Evolutionary conservation across 768 basidiomycete species (phyloP), one percentile per base, ranked within the genome.

Genomic region (Termitomyces sp.): DNA sequence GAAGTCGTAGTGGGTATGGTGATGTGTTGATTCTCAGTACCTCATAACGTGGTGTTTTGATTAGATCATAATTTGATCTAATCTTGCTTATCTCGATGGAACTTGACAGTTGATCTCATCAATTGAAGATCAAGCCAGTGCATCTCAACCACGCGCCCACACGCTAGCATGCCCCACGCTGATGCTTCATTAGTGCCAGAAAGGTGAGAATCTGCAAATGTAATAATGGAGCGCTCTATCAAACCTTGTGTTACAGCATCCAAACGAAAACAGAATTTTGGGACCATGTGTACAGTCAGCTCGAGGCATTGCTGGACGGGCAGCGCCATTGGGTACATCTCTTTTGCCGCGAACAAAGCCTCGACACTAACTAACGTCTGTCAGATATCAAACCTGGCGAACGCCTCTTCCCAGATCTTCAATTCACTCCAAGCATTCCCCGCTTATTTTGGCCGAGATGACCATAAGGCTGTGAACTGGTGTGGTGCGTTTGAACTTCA

Each of bases 311-410:
- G 32, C 70, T 94, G 2, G 83, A 79, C 9, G 87, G 79, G 10
- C 83, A 93, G 63, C 74, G 83, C 55, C 79, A 87, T 66, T 95
- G 92, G 94, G 94, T 93, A 70, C 61, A 77, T 37, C 5, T 62
- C 53, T 53, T 36, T 36, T 55, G n/a, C 12, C 16, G 18, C 7
- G 24, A 26, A 2, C 9, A 55, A 37, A 37, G 39, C n/a, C n/a
- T 10, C 20, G 24, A 12, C 14, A 10, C 20, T 7, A 20, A 20
- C 48, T 27, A 20, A 48, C 5, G 20, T 52, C n/a, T 41, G 12
- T 20, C 37, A 93, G 91, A 79, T 96, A 42, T 84, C 93, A n/a
- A 94, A 93, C 68, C 78, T 94, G 22, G 83, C 92, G 43, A 96
- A 95, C 67, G 81, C 91, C 0, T 83, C 92, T 26, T 85, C 92